Conservation (phyloP, 1,284 basidiomycete genomes). For the Uromyces viciae-fabae region DNA sequence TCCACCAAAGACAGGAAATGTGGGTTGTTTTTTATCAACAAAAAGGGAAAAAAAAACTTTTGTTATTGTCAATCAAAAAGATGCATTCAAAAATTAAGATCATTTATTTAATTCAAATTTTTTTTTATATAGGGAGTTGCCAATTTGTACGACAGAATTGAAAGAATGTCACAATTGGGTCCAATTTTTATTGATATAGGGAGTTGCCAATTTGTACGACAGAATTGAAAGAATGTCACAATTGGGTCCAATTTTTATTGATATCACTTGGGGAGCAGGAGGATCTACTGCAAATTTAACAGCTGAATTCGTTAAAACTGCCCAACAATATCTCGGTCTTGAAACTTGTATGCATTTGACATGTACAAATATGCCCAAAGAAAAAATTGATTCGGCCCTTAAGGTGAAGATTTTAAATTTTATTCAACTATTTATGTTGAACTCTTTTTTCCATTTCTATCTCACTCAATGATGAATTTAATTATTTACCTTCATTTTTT, state of each 20-base stretch:
- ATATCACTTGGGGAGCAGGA: constrained; percentile 98
- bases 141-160: constrained; percentile 76
- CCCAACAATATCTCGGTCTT: constrained; percentile 73
- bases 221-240: constrained; percentile 71
- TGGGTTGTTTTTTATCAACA: background rate
- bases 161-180: constrained; percentile 69
- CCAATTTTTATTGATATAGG: constrained; percentile 93
- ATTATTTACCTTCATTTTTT: constrained; percentile 1
- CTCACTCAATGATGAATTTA: background rate
- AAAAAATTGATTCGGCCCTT: constrained; percentile 77
- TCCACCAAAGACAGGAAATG: constrained; percentile 88
- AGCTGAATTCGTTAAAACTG: constrained; percentile 82
- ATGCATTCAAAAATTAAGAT: background rate
- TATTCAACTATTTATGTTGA: constrained; percentile 40
- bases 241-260: constrained; percentile 92
- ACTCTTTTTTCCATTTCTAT: background rate
- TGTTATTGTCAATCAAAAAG: background rate
- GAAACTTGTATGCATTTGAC: constrained; percentile 92
- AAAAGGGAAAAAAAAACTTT: background rate
- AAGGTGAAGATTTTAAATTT: constrained; percentile 66
- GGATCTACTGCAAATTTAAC: constrained; percentile 67
- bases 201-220: constrained; percentile 76
- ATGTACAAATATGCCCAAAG: constrained; percentile 93
- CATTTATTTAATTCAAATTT: background rate
- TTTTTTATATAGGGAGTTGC: constrained; percentile 76